Base-by-base conservation (phyloP, 2,329 filamentous ascomycete genomes). In the Raffaelea albimanens region DNA sequence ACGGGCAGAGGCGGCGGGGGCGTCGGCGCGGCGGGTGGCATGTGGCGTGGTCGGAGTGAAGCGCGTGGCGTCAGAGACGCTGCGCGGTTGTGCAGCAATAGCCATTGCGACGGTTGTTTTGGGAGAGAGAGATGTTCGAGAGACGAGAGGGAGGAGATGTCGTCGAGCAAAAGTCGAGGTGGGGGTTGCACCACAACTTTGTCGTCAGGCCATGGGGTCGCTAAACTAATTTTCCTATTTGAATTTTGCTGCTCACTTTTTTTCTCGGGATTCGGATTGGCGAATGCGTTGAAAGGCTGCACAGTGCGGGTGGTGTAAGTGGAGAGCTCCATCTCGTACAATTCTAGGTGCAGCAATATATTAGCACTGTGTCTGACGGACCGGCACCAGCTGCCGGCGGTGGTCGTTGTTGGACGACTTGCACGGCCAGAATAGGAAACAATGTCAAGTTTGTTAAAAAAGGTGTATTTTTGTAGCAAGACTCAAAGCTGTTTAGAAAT, bases 41-140 rank as follows among this genome's bases (percentile, higher is more conserved):
- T 88, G 85, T 33, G 81, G 81, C 51, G 75, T 79, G 18, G 80
- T 84, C 22, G 80, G 69, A 16, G 82, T 86, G 66, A 86, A 93
- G 61, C 85, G 82, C 58, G 87, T 93, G 56, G 87, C 86, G 63
- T 90, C 86, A 58, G 78, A 79, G 62, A 85, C 82, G 67, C 80
- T 86, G 61, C 84, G 82, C 51, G 83, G 51, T 11, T 41, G 47
- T n/a, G 40, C 34, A 11, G 45, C 16, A 11, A 51, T 46, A 41
- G 50, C 42, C 53, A 55, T 55, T 39, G 25, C 23, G 29, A 5
- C 21, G 29, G 3, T 7, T 45, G 31, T 16, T 5, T 38, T 8
- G 5, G 14, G n/a, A 38, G 34, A 38, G 18, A 38, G 7, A 38
- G 34, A 38, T 7, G 18, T 8, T 19, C 9, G 18, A 38, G 18